Percentiles rank a stretch among this genome's conserved stretches.
Conservation (phyloP, 2,329 filamentous ascomycete genomes). For the Calonectria henricotiae region DNA sequence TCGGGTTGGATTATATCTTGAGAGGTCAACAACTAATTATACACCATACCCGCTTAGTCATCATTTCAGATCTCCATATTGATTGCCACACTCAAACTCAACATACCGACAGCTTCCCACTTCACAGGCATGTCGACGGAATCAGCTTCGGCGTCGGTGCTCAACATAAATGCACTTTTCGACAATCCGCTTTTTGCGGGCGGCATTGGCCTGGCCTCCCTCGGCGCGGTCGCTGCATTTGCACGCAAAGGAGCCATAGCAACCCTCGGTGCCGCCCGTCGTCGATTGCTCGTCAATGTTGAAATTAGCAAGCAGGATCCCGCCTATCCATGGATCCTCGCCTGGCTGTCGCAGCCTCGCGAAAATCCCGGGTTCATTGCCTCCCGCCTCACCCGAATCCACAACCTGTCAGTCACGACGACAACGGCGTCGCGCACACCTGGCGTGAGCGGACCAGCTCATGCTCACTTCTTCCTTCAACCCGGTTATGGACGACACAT, state of each 20-base stretch:
- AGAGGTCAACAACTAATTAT: neutral
- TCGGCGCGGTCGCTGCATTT: constrained; percentile 87
- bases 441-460: constrained; percentile 76
- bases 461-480: constrained; percentile 89
- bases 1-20: neutral
- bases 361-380: constrained; percentile 74
- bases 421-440: constrained; percentile 74
- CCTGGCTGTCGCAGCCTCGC: constrained; percentile 93
- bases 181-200: constrained; percentile 77
- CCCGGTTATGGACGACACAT: constrained; percentile 93
- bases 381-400: constrained; percentile 72
- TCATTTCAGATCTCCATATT: constrained; percentile 7
- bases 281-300: constrained; percentile 92
- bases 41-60: constrained; percentile 29
- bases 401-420: constrained; percentile 73
- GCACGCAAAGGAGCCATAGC: constrained; percentile 84
- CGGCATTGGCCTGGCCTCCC: constrained; percentile 91
- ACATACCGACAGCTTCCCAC: constrained; percentile 46
- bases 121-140: constrained; percentile 54
- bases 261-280: constrained; percentile 82
- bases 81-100: constrained; percentile 36
- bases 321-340: constrained; percentile 93
- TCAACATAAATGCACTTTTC: constrained; percentile 73
- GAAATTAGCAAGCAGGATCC: constrained; percentile 96
- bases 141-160: constrained; percentile 54